Conservation (phyloP, 2,329 filamentous ascomycete genomes). For the Cryphonectria japonica region DNA sequence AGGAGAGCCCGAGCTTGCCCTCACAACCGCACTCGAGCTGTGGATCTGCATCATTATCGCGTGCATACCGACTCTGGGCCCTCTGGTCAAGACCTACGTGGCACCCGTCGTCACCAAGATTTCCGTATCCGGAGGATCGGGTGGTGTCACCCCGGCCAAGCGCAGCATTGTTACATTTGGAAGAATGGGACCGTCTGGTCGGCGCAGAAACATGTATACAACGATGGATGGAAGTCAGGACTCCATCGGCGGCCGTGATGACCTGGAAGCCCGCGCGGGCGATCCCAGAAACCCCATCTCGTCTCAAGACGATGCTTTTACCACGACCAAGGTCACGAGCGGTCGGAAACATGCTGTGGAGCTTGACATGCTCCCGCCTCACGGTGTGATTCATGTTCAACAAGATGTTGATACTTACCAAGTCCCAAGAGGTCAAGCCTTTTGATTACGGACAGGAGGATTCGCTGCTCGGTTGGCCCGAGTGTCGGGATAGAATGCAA, state of each 20-base stretch:
- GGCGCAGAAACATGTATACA: neutral
- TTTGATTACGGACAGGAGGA: neutral
- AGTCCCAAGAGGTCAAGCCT: neutral
- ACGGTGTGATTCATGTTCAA: neutral
- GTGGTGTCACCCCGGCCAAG: neutral
- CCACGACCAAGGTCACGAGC: constrained; percentile 2
- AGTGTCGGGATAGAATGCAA: neutral
- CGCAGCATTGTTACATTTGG: constrained; percentile 10
- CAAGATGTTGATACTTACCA: constrained; percentile 9
- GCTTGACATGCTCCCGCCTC: constrained; percentile 4
- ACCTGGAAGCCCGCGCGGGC: neutral
- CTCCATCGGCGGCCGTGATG: neutral
- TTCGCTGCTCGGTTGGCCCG: neutral
- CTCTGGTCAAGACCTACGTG: constrained; percentile 5
- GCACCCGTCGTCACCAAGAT: constrained; percentile 4
- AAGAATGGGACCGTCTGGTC: constrained; percentile 2
- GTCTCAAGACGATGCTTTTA: constrained; percentile 10
- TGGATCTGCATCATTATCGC: constrained; percentile 16
- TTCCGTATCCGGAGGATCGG: neutral
- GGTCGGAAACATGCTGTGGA: neutral
- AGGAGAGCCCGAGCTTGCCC: constrained; percentile 4
- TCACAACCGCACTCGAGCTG: constrained; percentile 7
- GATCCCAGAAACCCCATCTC: neutral
- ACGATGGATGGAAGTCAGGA: constrained; percentile 10
- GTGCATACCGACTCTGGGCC: constrained; percentile 11